These are phyloP conservation scores for Silene vulgaris DNA, from an alignment of 179 eudicot species.

Conservation along the genomic window DNA sequence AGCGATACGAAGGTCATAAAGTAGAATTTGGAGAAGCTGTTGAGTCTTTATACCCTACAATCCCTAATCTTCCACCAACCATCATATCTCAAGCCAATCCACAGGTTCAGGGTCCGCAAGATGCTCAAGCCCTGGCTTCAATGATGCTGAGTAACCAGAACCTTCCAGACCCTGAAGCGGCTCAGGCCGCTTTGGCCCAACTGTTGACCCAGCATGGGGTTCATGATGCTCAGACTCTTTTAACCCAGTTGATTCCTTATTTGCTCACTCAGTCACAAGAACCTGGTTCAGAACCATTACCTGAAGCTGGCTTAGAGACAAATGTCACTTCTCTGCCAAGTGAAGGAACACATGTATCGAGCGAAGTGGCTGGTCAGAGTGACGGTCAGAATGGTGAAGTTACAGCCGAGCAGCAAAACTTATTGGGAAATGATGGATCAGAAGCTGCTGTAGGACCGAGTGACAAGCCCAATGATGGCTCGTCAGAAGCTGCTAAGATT, in stretches of 20 bases:
- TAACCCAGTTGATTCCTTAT: constrained; percentile 38
- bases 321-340: constrained; percentile 3
- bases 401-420: constrained; percentile 17
- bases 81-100: constrained; percentile 22
- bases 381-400: constrained; percentile 13
- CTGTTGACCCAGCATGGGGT: constrained; percentile 39
- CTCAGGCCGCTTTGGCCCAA: constrained; percentile 33
- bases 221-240: constrained; percentile 38
- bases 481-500: constrained; percentile 12
- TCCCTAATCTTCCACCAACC: constrained; percentile 25
- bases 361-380: constrained; percentile 14
- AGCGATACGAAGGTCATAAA: constrained; percentile 35
- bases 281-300: constrained; percentile 22
- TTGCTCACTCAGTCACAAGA: constrained; percentile 33
- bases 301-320: constrained; percentile 18
- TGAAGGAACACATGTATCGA: constrained; percentile 14
- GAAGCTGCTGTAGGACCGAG: constrained; percentile 9
- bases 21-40: constrained; percentile 29
- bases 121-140: constrained; percentile 35
- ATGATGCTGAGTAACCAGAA: constrained; percentile 34
- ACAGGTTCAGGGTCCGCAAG: constrained; percentile 22
- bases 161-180: constrained; percentile 34
- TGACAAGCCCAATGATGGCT: constrained; percentile 14
- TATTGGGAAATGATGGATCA: neutral
- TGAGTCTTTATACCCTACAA: constrained; percentile 32